Percentiles rank a stretch among this genome's conserved stretches.
phyloP scores from a whole-genome alignment of 2,329 filamentous ascomycete species.

The Venturia aucupariae region DNA sequence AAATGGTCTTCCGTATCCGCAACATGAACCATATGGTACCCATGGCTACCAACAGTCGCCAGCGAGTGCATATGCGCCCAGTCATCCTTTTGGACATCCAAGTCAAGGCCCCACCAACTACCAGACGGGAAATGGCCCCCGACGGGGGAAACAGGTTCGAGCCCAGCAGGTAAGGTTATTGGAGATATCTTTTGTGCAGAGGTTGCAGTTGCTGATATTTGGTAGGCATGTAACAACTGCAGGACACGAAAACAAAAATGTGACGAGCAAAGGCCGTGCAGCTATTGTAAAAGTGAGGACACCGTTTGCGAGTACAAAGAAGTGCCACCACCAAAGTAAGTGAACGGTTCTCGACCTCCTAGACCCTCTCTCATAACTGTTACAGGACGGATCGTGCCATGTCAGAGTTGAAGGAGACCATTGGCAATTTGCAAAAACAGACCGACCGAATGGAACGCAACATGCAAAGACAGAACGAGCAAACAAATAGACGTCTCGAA shows the following conservation, averaged over 20 bases:
- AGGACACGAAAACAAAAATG: slow-evolving; percentile 34
- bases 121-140: background rate
- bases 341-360: background rate
- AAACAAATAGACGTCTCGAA: background rate
- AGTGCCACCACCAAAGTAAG: slow-evolving; percentile 75
- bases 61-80: background rate
- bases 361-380: background rate
- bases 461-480: no score
- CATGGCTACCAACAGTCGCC: slow-evolving; percentile 3
- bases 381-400: background rate
- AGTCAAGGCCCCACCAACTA: slow-evolving; percentile 6
- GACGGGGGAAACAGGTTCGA: slow-evolving; percentile 11
- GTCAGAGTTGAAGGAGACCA: background rate
- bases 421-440: background rate
- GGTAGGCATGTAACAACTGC: slow-evolving; percentile 59
- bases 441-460: background rate
- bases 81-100: background rate
- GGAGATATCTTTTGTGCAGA: background rate
- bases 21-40: slow-evolving; percentile 8
- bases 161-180: slow-evolving; percentile 7
- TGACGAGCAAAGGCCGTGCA: slow-evolving; percentile 31
- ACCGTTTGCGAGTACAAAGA: slow-evolving; percentile 79
- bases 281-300: slow-evolving; percentile 74
- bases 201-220: background rate
- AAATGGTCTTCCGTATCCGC: slow-evolving; percentile 9